phyloP scores from a whole-genome alignment of 441 rosid genomes.

The Euphorbia corollata region DNA sequence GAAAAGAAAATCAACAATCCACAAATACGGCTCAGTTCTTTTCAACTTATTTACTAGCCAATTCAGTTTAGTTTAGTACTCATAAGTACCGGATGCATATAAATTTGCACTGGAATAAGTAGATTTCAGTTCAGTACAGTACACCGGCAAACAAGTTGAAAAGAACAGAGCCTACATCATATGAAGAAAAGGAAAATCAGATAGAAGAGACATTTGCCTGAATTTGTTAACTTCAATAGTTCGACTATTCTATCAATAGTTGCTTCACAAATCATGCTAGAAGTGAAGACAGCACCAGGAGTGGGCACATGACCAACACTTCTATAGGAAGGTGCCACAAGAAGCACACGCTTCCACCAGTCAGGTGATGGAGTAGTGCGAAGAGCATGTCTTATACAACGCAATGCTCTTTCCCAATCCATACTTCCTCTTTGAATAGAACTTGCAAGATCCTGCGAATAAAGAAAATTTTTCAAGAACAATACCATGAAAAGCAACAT shows the following conservation, averaged over 20 bases:
- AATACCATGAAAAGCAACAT: conserved; percentile 5
- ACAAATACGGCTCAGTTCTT: too few species aligned
- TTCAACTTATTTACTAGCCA: too few species aligned
- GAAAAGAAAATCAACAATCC: background rate
- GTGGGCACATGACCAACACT: conserved; percentile 60
- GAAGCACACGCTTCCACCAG: conserved; percentile 98
- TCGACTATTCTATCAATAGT: conserved; percentile 86
- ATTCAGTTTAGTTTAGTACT: too few species aligned
- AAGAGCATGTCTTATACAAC: conserved; percentile 92
- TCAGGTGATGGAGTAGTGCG: conserved; percentile 96
- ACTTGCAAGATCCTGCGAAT: conserved; percentile 75
- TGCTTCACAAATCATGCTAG: conserved; percentile 92
- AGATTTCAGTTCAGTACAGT: too few species aligned
- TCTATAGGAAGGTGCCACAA: conserved; percentile 81
- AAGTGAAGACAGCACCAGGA: conserved; percentile 94
- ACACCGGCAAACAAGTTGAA: too few species aligned
- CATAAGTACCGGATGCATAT: too few species aligned
- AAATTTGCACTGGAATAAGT: too few species aligned
- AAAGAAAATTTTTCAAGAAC: conserved; percentile 9
- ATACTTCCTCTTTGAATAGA: conserved; percentile 89
- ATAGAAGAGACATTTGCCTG: conserved; percentile 54
- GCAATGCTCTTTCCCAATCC: conserved; percentile 98
- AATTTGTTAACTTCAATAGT: conserved; percentile 80
- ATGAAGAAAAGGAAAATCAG: conserved; percentile 15
- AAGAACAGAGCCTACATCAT: too few species aligned